Percentiles rank a stretch among this genome's conserved stretches.
Conservation (phyloP, 2,329 filamentous ascomycete species). For the Phyllosticta capitalensis region DNA sequence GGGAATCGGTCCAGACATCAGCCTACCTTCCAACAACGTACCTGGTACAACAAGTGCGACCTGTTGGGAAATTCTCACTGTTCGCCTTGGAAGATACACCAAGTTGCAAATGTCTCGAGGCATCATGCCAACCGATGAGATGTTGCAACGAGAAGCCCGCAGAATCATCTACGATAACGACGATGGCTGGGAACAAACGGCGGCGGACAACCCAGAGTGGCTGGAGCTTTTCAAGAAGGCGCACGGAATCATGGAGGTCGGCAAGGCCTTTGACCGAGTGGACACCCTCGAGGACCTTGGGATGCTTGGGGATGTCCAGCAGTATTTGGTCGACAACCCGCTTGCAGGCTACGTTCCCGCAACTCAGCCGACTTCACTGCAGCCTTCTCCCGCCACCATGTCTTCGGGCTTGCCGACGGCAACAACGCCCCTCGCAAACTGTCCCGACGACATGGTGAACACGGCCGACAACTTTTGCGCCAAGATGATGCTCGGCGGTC, state of each 20-base stretch:
- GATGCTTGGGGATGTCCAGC: constrained; percentile 4
- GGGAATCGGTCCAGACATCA: not conserved
- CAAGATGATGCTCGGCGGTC: constrained; percentile 9
- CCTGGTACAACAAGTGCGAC: constrained; percentile 19
- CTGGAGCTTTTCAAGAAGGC: constrained; percentile 41
- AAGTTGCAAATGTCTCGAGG: constrained; percentile 29
- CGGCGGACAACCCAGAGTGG: constrained; percentile 36
- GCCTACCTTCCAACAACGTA: constrained; percentile 8
- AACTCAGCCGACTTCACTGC: not conserved
- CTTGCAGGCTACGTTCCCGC: not conserved
- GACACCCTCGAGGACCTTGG: constrained; percentile 25
- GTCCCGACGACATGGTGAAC: not conserved
- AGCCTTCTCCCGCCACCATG: not conserved
- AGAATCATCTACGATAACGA: constrained; percentile 39
- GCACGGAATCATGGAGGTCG: constrained; percentile 28
- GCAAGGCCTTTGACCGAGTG: constrained; percentile 13
- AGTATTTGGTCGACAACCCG: not conserved
- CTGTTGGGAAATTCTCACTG: constrained; percentile 42
- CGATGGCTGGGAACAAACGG: constrained; percentile 39
- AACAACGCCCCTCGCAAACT: not conserved
- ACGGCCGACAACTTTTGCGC: not conserved
- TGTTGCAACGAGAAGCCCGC: constrained; percentile 40
- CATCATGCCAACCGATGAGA: constrained; percentile 37
- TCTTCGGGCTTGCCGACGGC: not conserved
- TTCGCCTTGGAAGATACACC: constrained; percentile 37